Conservation (phyloP, 2,329 filamentous ascomycete species). For the Pyrenochaeta sp. region DNA sequence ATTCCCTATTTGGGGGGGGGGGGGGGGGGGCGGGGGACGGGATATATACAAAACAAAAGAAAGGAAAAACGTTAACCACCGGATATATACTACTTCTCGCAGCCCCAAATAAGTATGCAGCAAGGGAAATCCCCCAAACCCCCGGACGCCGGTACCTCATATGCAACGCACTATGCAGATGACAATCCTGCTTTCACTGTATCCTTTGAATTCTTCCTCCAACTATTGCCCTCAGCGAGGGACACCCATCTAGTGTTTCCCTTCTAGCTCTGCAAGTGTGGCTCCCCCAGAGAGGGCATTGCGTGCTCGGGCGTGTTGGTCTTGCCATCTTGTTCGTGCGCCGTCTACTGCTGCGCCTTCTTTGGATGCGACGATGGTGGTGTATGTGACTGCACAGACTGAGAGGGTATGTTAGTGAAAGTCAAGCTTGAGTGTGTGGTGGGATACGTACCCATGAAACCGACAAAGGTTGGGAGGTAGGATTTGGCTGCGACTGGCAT, state of each 20-base stretch:
- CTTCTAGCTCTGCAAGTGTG: conserved; percentile 6
- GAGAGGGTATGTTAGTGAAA: conserved; percentile 8
- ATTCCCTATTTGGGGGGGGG: no score
- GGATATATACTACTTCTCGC: not conserved
- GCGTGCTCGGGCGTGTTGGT: conserved; percentile 35
- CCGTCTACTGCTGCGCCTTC: conserved; percentile 45
- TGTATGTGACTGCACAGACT: conserved; percentile 45
- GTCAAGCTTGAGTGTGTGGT: not conserved
- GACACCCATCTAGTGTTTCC: not conserved
- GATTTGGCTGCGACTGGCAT: conserved; percentile 45
- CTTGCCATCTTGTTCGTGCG: conserved; percentile 45
- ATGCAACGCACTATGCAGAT: not conserved
- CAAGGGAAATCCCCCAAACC: not conserved
- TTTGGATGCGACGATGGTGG: conserved; percentile 38
- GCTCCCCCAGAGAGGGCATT: conserved; percentile 23
- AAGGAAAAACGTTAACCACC: no score
- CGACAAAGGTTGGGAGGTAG: conserved; percentile 41
- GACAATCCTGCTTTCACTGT: not conserved
- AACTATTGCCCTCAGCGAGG: no score
- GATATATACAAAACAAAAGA: no score
- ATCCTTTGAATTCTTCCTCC: not conserved
- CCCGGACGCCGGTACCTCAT: not conserved
- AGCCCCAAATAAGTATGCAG: not conserved
- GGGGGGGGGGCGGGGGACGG: no score
- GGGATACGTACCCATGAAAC: conserved; percentile 40